Evolutionary conservation across 2,329 filamentous ascomycete genomes (phyloP).

Genomic region (Epichloe brachyelytri): DNA sequence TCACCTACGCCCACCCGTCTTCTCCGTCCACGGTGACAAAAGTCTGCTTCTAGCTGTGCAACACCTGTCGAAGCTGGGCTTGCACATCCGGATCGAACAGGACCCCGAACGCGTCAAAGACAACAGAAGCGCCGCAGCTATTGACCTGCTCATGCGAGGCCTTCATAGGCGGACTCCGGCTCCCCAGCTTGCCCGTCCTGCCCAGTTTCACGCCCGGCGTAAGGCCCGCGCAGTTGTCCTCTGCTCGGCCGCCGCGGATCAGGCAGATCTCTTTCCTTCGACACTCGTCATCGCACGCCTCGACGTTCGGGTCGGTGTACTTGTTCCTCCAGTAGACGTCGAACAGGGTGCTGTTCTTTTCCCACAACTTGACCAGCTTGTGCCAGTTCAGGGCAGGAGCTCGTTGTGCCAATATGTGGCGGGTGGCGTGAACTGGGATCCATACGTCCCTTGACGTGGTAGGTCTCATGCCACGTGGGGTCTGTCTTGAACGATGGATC

Average conservation of each 20-base stretch:
- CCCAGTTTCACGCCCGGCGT: background rate
- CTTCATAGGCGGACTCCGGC: background rate
- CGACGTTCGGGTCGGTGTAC: conserved; percentile 23
- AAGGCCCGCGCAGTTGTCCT: conserved; percentile 34
- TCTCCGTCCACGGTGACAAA: no score
- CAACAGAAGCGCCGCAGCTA: background rate
- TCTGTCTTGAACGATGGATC: background rate
- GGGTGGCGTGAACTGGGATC: background rate
- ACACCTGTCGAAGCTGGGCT: background rate
- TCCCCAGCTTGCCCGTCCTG: background rate
- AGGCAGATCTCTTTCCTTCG: conserved; percentile 34
- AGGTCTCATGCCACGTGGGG: background rate
- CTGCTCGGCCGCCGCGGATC: conserved; percentile 34
- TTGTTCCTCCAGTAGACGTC: background rate
- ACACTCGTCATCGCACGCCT: conserved; percentile 29
- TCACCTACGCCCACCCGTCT: no score
- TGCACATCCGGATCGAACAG: background rate
- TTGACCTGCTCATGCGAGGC: background rate
- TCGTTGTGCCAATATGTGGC: background rate
- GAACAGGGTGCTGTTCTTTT: background rate
- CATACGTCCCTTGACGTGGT: background rate
- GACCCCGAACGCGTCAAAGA: background rate
- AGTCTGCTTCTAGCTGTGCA: no score
- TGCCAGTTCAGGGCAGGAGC: background rate
- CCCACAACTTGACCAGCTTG: background rate